Conservation (phyloP, 176 grass and related monocot genomes). For the Urochloa ruziziensis region DNA sequence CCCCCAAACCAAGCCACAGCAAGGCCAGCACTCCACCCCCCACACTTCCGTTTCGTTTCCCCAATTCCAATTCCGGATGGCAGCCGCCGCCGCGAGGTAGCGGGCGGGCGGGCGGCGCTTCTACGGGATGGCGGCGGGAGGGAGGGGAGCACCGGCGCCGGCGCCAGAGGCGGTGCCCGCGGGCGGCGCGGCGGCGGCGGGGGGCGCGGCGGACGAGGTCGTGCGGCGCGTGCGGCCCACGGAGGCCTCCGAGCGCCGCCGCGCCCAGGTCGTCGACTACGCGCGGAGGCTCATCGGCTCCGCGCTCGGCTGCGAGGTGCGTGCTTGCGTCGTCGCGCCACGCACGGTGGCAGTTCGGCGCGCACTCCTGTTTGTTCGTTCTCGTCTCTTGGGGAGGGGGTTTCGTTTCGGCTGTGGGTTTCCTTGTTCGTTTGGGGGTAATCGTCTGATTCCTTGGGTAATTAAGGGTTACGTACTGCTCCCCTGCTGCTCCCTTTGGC, state of each 20-base stretch:
- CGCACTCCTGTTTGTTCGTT: too few relatives aligned
- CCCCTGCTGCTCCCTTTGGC: not conserved
- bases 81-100: not conserved
- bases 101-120: not conserved
- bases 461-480: not conserved
- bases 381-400: not conserved
- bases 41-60: not conserved
- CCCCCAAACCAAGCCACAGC: not conserved
- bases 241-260: conserved; percentile 51
- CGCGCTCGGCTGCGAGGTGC: conserved; percentile 63
- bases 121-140: not conserved
- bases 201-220: conserved; percentile 46
- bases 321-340: not conserved
- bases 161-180: not conserved
- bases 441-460: not conserved
- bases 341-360: too few relatives aligned
- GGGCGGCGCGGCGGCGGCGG: conserved; percentile 31
- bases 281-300: conserved; percentile 57
- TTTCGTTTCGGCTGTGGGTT: not conserved
- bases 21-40: not conserved
- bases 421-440: not conserved
- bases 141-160: not conserved
- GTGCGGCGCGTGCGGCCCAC: conserved; percentile 62
- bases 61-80: not conserved
- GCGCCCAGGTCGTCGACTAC: conserved; percentile 48